Base-by-base conservation (phyloP, 805 yeast species). In the Naumovozyma dairenensis region DNA sequence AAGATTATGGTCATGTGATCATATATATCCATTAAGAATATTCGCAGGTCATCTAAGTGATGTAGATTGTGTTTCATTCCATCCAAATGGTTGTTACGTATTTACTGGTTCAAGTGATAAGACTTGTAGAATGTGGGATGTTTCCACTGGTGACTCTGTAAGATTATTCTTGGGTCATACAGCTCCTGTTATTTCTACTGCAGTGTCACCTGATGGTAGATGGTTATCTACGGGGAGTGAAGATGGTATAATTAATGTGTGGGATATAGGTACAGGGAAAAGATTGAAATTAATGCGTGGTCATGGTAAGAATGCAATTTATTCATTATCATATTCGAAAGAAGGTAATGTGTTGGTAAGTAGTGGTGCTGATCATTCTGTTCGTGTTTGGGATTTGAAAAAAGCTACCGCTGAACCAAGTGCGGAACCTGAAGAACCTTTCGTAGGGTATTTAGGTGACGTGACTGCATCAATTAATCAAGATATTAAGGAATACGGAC, bases 51-150 rank as follows among this genome's bases (percentile, higher is more conserved):
- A 92, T 60, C 71, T 87, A 49, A 82, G 85, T 50, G 99, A 92
- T 62, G 97, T 92, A 25, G 97, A 92, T 54, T 77, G 89, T 45
- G 94, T 89, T 24, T 78, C 77, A 32, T 92, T 89, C 71, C 98
- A 92, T 62, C 97, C 98, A 17, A 92, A 92, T 57, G 87, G 96
- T 6, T 81, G 87, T 31, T 92, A 92, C 55, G 77, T 92, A 5
- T 78, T 92, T 51, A 89, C 98, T 0, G 99, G 98, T 5, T 84
- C 95, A 5, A 74, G 87, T 42, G 99, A 92, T 60, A 85, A 86
- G 61, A 85, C 97, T 0, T 80, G 93, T 51, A 71, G 98, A 43
- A 87, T 92, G 96, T 92, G 99, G 99, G 98, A 92, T 57, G 77
- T 92, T 17, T 73, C 77, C 24, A 72, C 77, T 27, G 99, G 98